These are phyloP conservation scores for Pseudocercospora ulei DNA, from an alignment of 2,329 filamentous ascomycete genomes.

Conservation along the genomic window DNA sequence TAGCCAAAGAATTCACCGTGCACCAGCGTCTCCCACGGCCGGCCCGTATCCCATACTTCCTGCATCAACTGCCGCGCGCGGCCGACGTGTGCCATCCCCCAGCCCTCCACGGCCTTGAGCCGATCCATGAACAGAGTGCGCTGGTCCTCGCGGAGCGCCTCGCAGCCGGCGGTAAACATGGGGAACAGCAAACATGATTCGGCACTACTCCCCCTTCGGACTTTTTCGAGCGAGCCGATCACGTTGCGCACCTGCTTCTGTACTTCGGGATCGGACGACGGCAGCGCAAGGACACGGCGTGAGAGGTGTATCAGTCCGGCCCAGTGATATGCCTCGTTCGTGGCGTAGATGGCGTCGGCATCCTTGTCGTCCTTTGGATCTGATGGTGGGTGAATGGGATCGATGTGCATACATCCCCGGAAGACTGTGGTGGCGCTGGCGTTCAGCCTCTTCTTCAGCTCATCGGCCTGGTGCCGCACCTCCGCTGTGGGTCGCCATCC, in stretches of 20 bases:
- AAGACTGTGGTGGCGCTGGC: slow-evolving; percentile 42
- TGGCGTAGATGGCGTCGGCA: slow-evolving; percentile 55
- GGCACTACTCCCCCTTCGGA: slow-evolving; percentile 57
- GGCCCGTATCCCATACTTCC: slow-evolving; percentile 57
- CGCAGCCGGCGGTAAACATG: slow-evolving; percentile 73
- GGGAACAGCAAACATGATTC: slow-evolving; percentile 70
- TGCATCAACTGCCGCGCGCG: slow-evolving; percentile 56
- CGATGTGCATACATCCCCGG: slow-evolving; percentile 39
- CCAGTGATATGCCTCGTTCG: slow-evolving; percentile 71
- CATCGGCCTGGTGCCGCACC: slow-evolving; percentile 48
- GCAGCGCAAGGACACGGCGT: slow-evolving; percentile 58
- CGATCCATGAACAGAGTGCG: slow-evolving; percentile 55
- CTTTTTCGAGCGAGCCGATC: slow-evolving; percentile 51
- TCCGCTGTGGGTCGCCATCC: slow-evolving; percentile 52
- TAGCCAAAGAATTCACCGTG: slow-evolving; percentile 59
- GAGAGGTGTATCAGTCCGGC: slow-evolving; percentile 67
- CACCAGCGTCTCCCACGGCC: slow-evolving; percentile 59
- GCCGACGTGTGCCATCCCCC: slow-evolving; percentile 65
- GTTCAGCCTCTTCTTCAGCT: slow-evolving; percentile 53
- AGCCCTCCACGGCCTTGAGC: slow-evolving; percentile 57
- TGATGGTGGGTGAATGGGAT: slow-evolving; percentile 32
- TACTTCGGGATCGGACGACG: slow-evolving; percentile 50
- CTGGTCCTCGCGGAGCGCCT: slow-evolving; percentile 50
- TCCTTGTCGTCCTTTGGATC: slow-evolving; percentile 44
- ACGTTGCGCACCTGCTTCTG: slow-evolving; percentile 55